Evolutionary conservation across 2,329 filamentous ascomycete species (phyloP), one percentile per base, ranked within the genome.

Genomic region (Calonectria naviculata): DNA sequence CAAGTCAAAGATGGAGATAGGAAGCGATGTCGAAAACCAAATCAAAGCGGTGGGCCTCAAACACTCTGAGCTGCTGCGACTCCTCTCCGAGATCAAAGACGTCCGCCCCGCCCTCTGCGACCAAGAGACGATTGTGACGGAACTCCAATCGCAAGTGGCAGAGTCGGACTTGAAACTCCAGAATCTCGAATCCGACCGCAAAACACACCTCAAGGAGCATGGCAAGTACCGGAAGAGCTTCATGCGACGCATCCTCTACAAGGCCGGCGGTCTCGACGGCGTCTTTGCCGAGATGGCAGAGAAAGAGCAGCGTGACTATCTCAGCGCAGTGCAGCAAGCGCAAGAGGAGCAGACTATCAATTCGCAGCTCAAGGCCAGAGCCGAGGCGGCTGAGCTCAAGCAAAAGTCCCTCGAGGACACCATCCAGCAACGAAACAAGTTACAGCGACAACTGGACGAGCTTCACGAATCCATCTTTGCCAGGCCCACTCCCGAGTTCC

Each of bases 301-400:
- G 60, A 88, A 87, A 71, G 89, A 90, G 78, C 88, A 90, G 78
- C 80, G 82, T 49, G 88, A 90, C 72, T 91, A 89, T 78, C 83
- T 89, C 29, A 85, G 88, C 54, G 88, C 85, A 0, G 83, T 89
- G 56, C 85, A 89, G 70, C 79, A 85, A 34, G 83, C 87, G 68
- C 83, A 87, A 28, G 82, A 85, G 28, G 85, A 86, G 47, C 83
- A 85, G 54, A 83, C 85, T 44, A 76, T 84, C 60, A 83, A 85
- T 42, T 81, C 83, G 2, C 80, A 82, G 63, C 75, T 90, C 3
- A 79, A 81, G 6, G 62, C 62, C 1, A 83, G 86, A 68, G 81
- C 87, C 1, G 72, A 78, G 0, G 81, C 86, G 4, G 88, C 88
- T 0, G 73, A 81, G 17, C 72, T 75, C 19, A 82, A 80, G 2